Percentiles rank a stretch among this genome's conserved stretches.
Evolutionary conservation across 805 yeast genomes (phyloP).

Genomic region (Metschnikowia koreensis): DNA sequence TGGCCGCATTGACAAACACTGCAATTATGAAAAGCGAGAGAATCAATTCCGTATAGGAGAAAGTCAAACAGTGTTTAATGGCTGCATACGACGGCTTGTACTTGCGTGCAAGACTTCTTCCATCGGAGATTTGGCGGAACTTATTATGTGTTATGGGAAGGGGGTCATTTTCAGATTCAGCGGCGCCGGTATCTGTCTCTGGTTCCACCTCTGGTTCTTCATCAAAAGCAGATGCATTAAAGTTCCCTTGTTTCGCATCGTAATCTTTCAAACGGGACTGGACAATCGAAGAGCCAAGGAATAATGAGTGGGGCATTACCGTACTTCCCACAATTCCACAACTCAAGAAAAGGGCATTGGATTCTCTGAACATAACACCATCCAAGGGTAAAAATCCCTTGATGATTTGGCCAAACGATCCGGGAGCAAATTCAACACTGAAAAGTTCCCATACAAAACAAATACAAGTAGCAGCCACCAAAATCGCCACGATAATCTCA

Average conservation of each 20-base stretch:
- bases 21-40: constrained; percentile 43
- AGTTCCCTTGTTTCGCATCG: constrained; percentile 34
- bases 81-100: constrained; percentile 44
- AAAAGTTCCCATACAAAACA: constrained; percentile 74
- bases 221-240: not conserved
- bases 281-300: constrained; percentile 44
- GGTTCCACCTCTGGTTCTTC: not conserved
- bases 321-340: constrained; percentile 49
- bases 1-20: constrained; percentile 45
- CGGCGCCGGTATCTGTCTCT: not conserved
- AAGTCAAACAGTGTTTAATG: constrained; percentile 39
- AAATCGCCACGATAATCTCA: constrained; percentile 67
- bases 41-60: constrained; percentile 40
- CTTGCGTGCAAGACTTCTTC: constrained; percentile 27
- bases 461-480: constrained; percentile 70
- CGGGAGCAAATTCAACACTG: constrained; percentile 51
- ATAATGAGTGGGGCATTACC: constrained; percentile 47
- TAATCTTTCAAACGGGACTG: constrained; percentile 44
- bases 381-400: constrained; percentile 67
- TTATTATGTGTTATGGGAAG: constrained; percentile 20
- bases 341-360: constrained; percentile 41
- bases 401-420: constrained; percentile 50
- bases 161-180: constrained; percentile 7
- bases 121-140: constrained; percentile 28
- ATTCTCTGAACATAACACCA: constrained; percentile 30